Evolutionary conservation across 768 basidiomycete species (phyloP), one percentile per base, ranked within the genome.

Genomic region (Leccinellum albellum): DNA sequence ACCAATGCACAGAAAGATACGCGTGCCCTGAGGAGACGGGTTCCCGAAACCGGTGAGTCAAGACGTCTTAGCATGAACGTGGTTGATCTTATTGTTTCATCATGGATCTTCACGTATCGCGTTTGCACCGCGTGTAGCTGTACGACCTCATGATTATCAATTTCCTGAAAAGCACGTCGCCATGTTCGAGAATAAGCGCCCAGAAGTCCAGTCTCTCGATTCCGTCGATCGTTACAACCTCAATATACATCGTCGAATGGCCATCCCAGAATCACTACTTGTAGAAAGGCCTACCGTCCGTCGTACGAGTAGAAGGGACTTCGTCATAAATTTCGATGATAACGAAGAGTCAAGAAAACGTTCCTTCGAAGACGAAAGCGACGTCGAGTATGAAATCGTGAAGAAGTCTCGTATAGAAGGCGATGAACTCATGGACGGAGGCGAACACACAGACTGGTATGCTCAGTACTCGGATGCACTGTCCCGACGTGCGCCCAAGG

Each of bases 381-480:
- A 76, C 28, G 69, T 71, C 59, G 76, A 78, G 51, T 64, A 63
- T 48, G 75, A 76, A 58, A 73, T 73, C 59, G 62, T 73, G 20
- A 86, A 85, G 73, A 82, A 82, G 69, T 75, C 77, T 54, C 79
- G 81, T 55, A 71, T 81, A n/a, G 81, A 81, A 48, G 76, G 71
- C 35, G 77, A 80, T 46, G 78, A 79, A 21, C 66, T 76, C 51
- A 75, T 76, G 55, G 78, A 80, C 61, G 79, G 75, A 13, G 79
- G 79, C 45, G 80, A 80, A 62, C 79, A 80, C 58, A 72, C 74
- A 24, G 79, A 66, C 20, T 69, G 71, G 72, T 76, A 68, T 70
- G 75, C 75, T 52, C 72, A 64, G 50, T 62, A 62, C 17, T 56
- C 57, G 28, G 62, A 67, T 12, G 31, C 51, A 8, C 51, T 49